Evolutionary conservation across 1,139 yeast species (phyloP), one percentile per base, ranked within the genome.

Genomic region (Arxiozyma telluris): DNA sequence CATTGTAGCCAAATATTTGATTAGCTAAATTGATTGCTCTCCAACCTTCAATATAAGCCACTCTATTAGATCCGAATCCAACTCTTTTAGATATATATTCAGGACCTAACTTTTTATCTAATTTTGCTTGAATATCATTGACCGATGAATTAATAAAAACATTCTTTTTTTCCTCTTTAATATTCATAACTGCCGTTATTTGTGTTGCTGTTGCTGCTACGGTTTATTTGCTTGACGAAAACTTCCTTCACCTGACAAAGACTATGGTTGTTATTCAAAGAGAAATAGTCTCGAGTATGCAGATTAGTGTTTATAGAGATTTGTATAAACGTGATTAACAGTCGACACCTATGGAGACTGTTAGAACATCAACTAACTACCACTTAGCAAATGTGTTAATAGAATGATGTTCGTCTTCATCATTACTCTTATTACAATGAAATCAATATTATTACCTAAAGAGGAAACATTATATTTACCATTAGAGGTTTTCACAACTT

Each of bases 71-170:
- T 2, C 89, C 89, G 30, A 84, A 89, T 1, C 91, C 94, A 1
- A 91, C 84, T 45, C 98, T 76, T 50, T 81, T 80, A 44, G 96
- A 83, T 39, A 93, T 83, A 64, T 82, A 91, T 68, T 91, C 98
- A 0, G 98, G 97, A 0, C 98, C 98, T 41, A 90, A 73, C 34
- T 82, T 82, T 61, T 79, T 81, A 58, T 81, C 82, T 45, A 86
- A 70, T 54, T 72, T 72, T 2, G 67, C 54, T 50, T 71, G 74
- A 39, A 73, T 70, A 46, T 69, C 72, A 4, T 62, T 65, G 50
- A 57, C 61, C 11, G 58, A 49, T 12, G 52, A 52, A 3, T 50
- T 41, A n/a, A 30, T 45, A 50, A 57, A 57, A 1, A 61, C 60
- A 20, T 18, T 23, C 46, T 61, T 62, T 44, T 57, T 58, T 39